Conservation (phyloP, 2,329 filamentous ascomycete genomes). For the Verticillium alfalfae region DNA sequence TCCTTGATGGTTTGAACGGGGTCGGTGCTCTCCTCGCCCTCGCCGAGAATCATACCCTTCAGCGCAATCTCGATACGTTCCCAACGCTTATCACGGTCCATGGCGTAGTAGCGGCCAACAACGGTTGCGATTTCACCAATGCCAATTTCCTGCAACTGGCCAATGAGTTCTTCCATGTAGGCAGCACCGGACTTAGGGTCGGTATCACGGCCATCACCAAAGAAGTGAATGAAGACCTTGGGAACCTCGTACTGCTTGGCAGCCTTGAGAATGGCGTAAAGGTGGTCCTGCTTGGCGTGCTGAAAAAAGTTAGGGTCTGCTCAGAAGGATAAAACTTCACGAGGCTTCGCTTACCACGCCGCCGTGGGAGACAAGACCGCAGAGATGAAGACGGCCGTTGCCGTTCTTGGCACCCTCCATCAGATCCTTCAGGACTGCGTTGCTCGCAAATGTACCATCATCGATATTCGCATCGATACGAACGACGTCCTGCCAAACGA, state of each 20-base stretch:
- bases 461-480: conserved; percentile 92
- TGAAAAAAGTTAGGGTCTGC: conserved; percentile 17
- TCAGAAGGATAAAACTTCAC: background rate
- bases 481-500: conserved; percentile 98
- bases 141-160: conserved; percentile 77
- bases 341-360: conserved; percentile 60
- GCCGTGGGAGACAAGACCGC: conserved; percentile 88
- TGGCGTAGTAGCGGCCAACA: conserved; percentile 94
- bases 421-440: conserved; percentile 69
- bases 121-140: conserved; percentile 85
- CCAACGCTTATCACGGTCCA: conserved; percentile 99
- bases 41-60: conserved; percentile 78
- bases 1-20: conserved; percentile 82
- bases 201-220: conserved; percentile 94
- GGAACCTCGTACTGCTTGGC: conserved; percentile 85
- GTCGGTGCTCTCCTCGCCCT: conserved; percentile 81
- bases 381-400: conserved; percentile 87
- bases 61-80: conserved; percentile 86
- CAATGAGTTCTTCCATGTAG: conserved; percentile 83
- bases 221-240: conserved; percentile 97
- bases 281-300: conserved; percentile 93
- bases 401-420: conserved; percentile 78
- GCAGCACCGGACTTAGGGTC: conserved; percentile 89
- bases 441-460: conserved; percentile 71
- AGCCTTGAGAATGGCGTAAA: conserved; percentile 80